These are phyloP conservation scores for Cutaneotrichosporon dermatis DNA, from an alignment of 1,284 basidiomycete genomes.

Conservation along the genomic window DNA sequence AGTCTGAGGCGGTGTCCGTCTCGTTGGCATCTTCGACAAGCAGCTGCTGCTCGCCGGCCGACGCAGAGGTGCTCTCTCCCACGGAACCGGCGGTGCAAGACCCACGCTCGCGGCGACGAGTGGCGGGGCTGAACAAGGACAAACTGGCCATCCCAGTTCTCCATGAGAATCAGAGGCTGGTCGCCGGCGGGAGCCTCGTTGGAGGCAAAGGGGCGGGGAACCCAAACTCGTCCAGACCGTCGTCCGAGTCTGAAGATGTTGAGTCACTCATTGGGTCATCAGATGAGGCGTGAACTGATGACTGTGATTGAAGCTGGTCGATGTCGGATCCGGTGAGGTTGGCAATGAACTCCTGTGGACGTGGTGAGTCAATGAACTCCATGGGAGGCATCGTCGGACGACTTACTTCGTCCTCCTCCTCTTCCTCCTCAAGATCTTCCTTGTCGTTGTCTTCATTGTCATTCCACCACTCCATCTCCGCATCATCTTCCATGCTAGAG, in stretches of 20 bases:
- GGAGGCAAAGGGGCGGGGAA: conserved; percentile 31
- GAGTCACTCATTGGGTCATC: conserved; percentile 33
- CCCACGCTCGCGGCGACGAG: conserved; percentile 23
- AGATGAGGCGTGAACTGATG: conserved; percentile 33
- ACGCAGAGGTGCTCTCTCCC: conserved; percentile 32
- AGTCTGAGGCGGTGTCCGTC: conserved; percentile 25
- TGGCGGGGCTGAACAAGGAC: conserved; percentile 41
- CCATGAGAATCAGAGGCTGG: conserved; percentile 42
- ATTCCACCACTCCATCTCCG: conserved; percentile 24
- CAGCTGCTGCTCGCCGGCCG: conserved; percentile 35
- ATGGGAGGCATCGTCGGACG: neutral
- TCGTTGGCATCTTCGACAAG: conserved; percentile 40
- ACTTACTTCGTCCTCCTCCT: conserved; percentile 37
- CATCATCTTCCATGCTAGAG: conserved; percentile 26
- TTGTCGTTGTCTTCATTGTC: conserved; percentile 27
- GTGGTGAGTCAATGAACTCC: neutral
- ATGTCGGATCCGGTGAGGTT: conserved; percentile 43
- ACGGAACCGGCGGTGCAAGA: conserved; percentile 30
- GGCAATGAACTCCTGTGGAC: conserved; percentile 33
- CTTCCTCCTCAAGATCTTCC: conserved; percentile 16
- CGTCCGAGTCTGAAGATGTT: conserved; percentile 30
- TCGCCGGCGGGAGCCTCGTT: conserved; percentile 11
- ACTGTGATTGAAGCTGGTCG: conserved; percentile 39
- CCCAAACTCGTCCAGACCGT: conserved; percentile 45
- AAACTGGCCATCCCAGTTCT: conserved; percentile 47